Evolutionary conservation across 345 rosid genomes (phyloP).

Genomic region (Trapa bicornis): DNA sequence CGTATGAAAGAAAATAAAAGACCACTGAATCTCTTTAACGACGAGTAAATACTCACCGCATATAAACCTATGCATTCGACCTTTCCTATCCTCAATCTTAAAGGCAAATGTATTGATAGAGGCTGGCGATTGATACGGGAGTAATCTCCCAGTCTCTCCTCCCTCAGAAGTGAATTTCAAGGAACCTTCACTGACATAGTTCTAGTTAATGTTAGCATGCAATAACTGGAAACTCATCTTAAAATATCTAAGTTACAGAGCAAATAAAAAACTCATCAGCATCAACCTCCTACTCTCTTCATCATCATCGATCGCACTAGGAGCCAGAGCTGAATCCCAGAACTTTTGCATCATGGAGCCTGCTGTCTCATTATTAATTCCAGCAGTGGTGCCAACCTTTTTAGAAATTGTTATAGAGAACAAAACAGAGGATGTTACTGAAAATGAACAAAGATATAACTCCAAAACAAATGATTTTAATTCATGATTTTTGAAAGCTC

Average conservation of each 20-base stretch:
- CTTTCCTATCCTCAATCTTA: conserved; percentile 72
- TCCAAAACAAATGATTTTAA: neutral
- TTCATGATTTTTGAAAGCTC: neutral
- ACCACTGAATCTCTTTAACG: neutral
- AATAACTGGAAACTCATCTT: neutral
- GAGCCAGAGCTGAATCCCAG: conserved; percentile 96
- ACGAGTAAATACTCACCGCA: conserved; percentile 43
- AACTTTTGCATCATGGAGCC: conserved; percentile 90
- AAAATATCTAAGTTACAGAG: conserved; percentile 6
- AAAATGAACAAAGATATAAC: neutral
- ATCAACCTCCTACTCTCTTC: conserved; percentile 72
- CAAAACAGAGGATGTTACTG: neutral
- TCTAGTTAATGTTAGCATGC: conserved; percentile 12
- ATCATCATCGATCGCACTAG: conserved; percentile 66
- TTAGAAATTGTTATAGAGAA: conserved; percentile 7
- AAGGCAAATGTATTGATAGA: conserved; percentile 44
- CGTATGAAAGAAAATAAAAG: neutral
- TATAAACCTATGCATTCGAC: conserved; percentile 85
- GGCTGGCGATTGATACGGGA: conserved; percentile 31
- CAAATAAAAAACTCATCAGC: neutral
- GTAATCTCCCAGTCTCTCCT: conserved; percentile 56
- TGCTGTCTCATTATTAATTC: conserved; percentile 58
- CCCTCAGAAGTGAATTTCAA: conserved; percentile 66
- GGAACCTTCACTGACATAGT: conserved; percentile 66
- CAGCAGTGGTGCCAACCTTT: conserved; percentile 71